Conservation (phyloP, 164 flowering plant genomes). For the Houttuynia cordata region DNA sequence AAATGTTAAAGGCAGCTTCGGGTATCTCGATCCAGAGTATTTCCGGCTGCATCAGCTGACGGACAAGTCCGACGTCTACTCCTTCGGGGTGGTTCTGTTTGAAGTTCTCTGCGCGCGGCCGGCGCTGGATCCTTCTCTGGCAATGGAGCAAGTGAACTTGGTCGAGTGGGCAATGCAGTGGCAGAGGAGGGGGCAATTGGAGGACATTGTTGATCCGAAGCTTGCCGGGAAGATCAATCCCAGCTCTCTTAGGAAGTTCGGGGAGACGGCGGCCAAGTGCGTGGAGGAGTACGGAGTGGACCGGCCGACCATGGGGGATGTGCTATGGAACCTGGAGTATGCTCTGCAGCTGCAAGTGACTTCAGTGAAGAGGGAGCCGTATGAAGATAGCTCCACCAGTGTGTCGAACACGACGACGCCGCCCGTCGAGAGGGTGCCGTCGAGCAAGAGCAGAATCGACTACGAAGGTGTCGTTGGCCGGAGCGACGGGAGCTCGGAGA, state of each 20-base stretch:
- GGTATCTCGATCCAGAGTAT: conserved; percentile 26
- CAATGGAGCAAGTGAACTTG: conserved; percentile 15
- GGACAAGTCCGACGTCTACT: conserved; percentile 23
- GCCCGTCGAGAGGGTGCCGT: conserved; percentile 6
- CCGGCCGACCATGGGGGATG: conserved; percentile 30
- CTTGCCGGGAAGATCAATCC: conserved; percentile 15
- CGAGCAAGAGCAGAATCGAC: conserved; percentile 7
- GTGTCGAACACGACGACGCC: conserved; percentile 6
- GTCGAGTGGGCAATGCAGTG: conserved; percentile 22
- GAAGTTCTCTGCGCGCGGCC: conserved; percentile 22
- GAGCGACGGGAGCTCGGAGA: conserved; percentile 8
- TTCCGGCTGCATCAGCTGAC: conserved; percentile 14
- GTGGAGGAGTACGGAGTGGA: conserved; percentile 25
- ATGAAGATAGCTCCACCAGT: conserved; percentile 14
- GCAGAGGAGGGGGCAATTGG: conserved; percentile 17
- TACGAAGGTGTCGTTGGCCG: background rate
- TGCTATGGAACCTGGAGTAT: conserved; percentile 31
- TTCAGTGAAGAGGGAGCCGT: conserved; percentile 12
- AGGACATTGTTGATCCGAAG: conserved; percentile 17
- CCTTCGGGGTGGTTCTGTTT: conserved; percentile 24
- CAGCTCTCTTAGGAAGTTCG: conserved; percentile 17
- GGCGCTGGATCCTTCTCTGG: conserved; percentile 12
- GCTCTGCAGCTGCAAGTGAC: conserved; percentile 24
- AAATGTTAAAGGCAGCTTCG: conserved; percentile 23
- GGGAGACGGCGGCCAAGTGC: conserved; percentile 23